These are phyloP conservation scores for Rhodotorula mucilaginosa DNA, from an alignment of 1,284 basidiomycete genomes.

Conservation along the genomic window DNA sequence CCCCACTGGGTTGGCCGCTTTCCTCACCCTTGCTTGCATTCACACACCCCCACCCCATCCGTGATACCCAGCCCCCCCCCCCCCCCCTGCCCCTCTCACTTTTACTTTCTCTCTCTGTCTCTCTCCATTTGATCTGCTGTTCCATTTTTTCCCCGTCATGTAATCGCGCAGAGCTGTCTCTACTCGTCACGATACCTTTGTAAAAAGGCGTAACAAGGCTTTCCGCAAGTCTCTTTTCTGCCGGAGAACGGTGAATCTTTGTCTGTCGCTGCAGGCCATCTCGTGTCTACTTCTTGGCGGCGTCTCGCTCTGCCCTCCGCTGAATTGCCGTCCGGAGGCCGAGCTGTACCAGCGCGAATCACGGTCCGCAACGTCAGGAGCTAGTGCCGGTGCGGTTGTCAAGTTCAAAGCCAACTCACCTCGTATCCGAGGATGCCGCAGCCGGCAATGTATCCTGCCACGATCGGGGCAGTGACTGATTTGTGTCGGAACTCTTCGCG, in stretches of 20 bases:
- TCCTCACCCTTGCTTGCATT: background rate
- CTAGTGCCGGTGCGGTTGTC: background rate
- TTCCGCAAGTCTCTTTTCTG: too few relatives aligned
- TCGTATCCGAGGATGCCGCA: conserved; percentile 31
- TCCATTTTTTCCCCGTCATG: background rate
- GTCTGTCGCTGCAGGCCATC: too few relatives aligned
- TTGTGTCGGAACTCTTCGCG: conserved; percentile 41
- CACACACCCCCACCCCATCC: background rate
- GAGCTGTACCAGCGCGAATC: background rate
- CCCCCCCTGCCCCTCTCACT: background rate
- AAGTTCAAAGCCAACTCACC: conserved; percentile 2
- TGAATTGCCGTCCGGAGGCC: conserved; percentile 8
- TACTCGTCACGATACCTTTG: background rate
- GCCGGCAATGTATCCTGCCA: conserved; percentile 29
- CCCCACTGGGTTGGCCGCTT: background rate
- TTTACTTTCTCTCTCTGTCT: too few relatives aligned
- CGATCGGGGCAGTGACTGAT: conserved; percentile 33
- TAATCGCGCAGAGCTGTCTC: background rate
- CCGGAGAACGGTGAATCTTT: too few relatives aligned
- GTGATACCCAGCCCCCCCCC: background rate
- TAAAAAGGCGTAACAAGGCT: background rate
- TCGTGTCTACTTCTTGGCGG: background rate
- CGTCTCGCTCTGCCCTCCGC: conserved; percentile 9
- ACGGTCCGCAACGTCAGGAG: background rate
- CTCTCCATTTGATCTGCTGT: background rate